Conservation (phyloP, 352 stramenopile genomes). For the Phytophthora niederhauseri region DNA sequence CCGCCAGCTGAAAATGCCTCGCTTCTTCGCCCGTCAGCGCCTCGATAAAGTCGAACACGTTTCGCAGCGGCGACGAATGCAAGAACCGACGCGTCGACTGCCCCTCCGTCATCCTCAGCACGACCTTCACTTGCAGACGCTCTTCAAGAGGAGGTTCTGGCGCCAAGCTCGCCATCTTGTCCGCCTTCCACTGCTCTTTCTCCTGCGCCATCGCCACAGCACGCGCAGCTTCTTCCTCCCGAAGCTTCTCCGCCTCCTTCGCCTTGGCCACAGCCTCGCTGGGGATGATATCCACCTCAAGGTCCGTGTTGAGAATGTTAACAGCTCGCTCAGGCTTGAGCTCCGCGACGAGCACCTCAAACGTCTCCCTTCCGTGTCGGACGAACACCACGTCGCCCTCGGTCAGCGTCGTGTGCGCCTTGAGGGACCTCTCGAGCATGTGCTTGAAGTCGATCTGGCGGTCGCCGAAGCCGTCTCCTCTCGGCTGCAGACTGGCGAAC, state of each 20-base stretch:
- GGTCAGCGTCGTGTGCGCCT: slow-evolving; percentile 78
- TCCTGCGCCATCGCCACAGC: slow-evolving; percentile 32
- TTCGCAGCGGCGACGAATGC: slow-evolving; percentile 35
- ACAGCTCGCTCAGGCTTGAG: slow-evolving; percentile 64
- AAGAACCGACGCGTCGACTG: slow-evolving; percentile 59
- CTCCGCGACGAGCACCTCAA: slow-evolving; percentile 68
- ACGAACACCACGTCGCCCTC: slow-evolving; percentile 80
- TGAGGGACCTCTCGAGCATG: slow-evolving; percentile 76
- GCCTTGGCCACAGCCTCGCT: slow-evolving; percentile 57
- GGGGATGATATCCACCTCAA: slow-evolving; percentile 82
- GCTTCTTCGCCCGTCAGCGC: slow-evolving; percentile 53
- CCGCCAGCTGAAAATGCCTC: slow-evolving; percentile 51
- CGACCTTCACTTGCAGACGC: slow-evolving; percentile 48
- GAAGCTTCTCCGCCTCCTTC: slow-evolving; percentile 41
- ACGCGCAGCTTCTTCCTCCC: slow-evolving; percentile 44
- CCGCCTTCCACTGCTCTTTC: slow-evolving; percentile 49
- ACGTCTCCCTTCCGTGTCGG: slow-evolving; percentile 76
- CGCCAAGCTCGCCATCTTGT: slow-evolving; percentile 38
- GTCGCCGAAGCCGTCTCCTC: slow-evolving; percentile 69
- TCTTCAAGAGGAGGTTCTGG: slow-evolving; percentile 53
- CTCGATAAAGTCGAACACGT: slow-evolving; percentile 62
- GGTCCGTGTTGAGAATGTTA: slow-evolving; percentile 81
- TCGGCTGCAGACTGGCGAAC: slow-evolving; percentile 74
- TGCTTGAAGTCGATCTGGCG: slow-evolving; percentile 85
- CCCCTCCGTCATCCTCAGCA: slow-evolving; percentile 55